phyloP scores from a whole-genome alignment of 1,284 basidiomycete species.

The Ustilago curta region DNA sequence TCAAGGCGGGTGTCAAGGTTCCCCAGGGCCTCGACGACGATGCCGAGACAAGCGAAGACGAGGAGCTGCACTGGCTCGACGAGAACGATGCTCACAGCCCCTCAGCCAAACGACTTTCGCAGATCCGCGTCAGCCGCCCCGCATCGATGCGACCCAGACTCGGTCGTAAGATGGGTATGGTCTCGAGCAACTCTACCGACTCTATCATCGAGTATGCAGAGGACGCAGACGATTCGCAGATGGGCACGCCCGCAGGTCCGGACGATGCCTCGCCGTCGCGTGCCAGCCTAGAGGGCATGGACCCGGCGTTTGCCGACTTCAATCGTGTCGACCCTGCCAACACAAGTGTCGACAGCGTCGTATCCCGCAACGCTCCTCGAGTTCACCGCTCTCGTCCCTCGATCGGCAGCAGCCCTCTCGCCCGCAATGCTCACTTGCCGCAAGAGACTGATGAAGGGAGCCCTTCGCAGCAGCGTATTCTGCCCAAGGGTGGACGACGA shows the following conservation, averaged over 20 bases:
- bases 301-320: conserved; percentile 57
- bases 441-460: conserved; percentile 28
- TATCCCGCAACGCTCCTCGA: conserved; percentile 14
- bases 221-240: conserved; percentile 38
- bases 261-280: conserved; percentile 48
- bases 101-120: conserved; percentile 31
- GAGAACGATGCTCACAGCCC: conserved; percentile 42
- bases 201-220: conserved; percentile 50
- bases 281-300: conserved; percentile 58
- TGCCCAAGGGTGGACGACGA: conserved; percentile 38
- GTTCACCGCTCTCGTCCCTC: conserved; percentile 43
- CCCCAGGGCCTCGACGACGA: conserved; percentile 53
- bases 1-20: conserved; percentile 54
- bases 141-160: conserved; percentile 31
- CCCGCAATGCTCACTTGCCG: conserved; percentile 32
- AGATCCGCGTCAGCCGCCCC: conserved; percentile 29
- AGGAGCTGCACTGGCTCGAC: conserved; percentile 46
- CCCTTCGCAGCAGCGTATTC: conserved; percentile 23
- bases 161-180: conserved; percentile 41
- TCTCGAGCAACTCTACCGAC: conserved; percentile 48
- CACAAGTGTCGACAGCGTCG: conserved; percentile 32
- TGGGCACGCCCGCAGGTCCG: conserved; percentile 33
- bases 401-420: conserved; percentile 55
- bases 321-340: conserved; percentile 33
- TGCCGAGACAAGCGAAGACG: conserved; percentile 58